A percentile compares a stretch with the other conserved stretches of the same genome.
Conservation (phyloP, 768 basidiomycete species). For the Austroboletus eburneus region DNA sequence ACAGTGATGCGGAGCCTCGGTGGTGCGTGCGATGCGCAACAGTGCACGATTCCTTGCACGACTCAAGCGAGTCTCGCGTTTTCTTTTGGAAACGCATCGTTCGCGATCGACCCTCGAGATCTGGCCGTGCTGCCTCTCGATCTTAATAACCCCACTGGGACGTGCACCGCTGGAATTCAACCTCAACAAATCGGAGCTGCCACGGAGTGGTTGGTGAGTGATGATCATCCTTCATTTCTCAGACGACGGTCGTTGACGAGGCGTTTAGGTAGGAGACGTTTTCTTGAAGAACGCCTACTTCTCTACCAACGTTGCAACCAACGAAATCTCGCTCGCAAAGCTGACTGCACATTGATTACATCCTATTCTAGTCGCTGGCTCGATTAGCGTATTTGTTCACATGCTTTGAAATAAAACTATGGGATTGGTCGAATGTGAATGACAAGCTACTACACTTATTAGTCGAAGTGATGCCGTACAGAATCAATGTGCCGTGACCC, state of each 20-base stretch:
- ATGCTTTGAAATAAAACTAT: background rate
- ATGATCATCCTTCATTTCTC: background rate
- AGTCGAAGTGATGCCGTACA: background rate
- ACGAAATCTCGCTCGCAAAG: conserved; percentile 58
- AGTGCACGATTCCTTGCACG: conserved; percentile 65
- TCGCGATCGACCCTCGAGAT: conserved; percentile 64
- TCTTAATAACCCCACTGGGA: conserved; percentile 48
- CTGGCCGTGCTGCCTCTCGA: conserved; percentile 54
- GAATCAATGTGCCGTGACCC: background rate
- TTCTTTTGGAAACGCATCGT: conserved; percentile 52
- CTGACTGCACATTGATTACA: conserved; percentile 32
- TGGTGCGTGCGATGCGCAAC: conserved; percentile 44
- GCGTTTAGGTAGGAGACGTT: conserved; percentile 54
- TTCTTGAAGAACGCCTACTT: conserved; percentile 79
- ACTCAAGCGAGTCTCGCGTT: conserved; percentile 50
- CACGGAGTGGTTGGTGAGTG: conserved; percentile 64
- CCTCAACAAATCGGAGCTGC: conserved; percentile 55
- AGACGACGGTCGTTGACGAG: background rate
- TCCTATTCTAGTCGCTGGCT: conserved; percentile 5
- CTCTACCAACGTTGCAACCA: conserved; percentile 55
- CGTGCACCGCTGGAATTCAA: conserved; percentile 69
- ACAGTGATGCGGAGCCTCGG: conserved; percentile 59
- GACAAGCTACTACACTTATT: background rate
- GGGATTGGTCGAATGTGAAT: background rate
- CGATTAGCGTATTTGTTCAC: conserved; percentile 1